Conservation (phyloP, 495 filamentous ascomycete species). For the Darksidea phi region DNA sequence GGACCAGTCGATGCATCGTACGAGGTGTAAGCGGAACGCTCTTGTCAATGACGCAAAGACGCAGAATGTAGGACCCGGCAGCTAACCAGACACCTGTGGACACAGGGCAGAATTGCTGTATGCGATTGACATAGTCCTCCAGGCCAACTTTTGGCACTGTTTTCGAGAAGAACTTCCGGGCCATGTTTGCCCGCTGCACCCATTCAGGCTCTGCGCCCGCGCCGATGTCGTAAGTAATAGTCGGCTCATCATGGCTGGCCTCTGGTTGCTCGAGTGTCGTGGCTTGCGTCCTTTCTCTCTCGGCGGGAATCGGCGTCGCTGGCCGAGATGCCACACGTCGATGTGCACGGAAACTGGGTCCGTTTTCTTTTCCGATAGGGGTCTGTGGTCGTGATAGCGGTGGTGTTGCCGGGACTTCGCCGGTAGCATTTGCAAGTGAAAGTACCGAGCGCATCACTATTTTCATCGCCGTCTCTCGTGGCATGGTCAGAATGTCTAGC, state of each 20-base stretch:
- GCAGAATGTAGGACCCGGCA: slow-evolving; percentile 83
- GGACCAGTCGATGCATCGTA: slow-evolving; percentile 83
- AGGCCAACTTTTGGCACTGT: slow-evolving; percentile 75
- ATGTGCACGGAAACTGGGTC: slow-evolving; percentile 19
- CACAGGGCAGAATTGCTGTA: slow-evolving; percentile 90
- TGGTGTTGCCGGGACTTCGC: slow-evolving; percentile 72
- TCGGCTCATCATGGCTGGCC: slow-evolving; percentile 36
- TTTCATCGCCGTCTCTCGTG: slow-evolving; percentile 73
- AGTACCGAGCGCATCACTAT: slow-evolving; percentile 73
- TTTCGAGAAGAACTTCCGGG: slow-evolving; percentile 89
- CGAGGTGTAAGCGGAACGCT: slow-evolving; percentile 69
- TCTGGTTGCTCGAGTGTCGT: slow-evolving; percentile 50
- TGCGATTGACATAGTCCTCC: slow-evolving; percentile 78
- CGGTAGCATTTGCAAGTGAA: slow-evolving; percentile 65
- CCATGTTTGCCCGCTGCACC: slow-evolving; percentile 75
- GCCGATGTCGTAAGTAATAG: slow-evolving; percentile 34
- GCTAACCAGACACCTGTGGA: slow-evolving; percentile 96
- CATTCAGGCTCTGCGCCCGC: slow-evolving; percentile 56
- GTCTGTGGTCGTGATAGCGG: slow-evolving; percentile 60
- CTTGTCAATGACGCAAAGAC: slow-evolving; percentile 68
- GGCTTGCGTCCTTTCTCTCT: slow-evolving; percentile 47
- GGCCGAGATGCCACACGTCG: slow-evolving; percentile 47
- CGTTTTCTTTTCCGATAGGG: slow-evolving; percentile 42
- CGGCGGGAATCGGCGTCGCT: slow-evolving; percentile 36
- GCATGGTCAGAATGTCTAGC: slow-evolving; percentile 68